Base-by-base conservation (phyloP, 73 alveolate genomes). In the Tetrahymena borealis region DNA sequence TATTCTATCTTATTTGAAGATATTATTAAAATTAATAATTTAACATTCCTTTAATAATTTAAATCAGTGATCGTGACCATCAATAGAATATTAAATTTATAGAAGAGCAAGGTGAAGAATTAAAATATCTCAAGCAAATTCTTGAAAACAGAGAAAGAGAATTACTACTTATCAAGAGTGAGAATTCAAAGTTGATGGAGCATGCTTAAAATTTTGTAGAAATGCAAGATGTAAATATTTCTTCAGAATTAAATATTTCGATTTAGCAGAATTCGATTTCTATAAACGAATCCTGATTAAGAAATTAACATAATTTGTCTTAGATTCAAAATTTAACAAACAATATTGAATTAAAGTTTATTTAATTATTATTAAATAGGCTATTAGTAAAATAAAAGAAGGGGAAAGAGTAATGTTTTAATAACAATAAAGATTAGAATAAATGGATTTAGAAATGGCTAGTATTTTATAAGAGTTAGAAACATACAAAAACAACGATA, bases 221-320 rank as follows among this genome's bases (percentile, higher is more conserved):
- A 60, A 60, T 60, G 85, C 85, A 60, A 60, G 85, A 60, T 60
- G 85, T 60, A 60, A n/a, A n/a, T n/a, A n/a, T n/a, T n/a, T n/a
- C n/a, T n/a, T n/a, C n/a, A n/a, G n/a, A n/a, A n/a, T n/a, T n/a
- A n/a, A n/a, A n/a, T n/a, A n/a, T n/a, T n/a, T n/a, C n/a, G n/a
- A n/a, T n/a, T n/a, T n/a, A n/a, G n/a, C n/a, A n/a, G n/a, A n/a
- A n/a, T n/a, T n/a, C n/a, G n/a, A n/a, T n/a, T n/a, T n/a, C n/a
- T n/a, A n/a, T n/a, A n/a, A n/a, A n/a, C n/a, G n/a, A n/a, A n/a
- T n/a, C n/a, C n/a, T n/a, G n/a, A n/a, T n/a, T n/a, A n/a, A n/a
- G n/a, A n/a, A n/a, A n/a, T n/a, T n/a, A n/a, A n/a, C n/a, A n/a
- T n/a, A n/a, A n/a, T n/a, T n/a, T n/a, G n/a, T n/a, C n/a, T n/a